Evolutionary conservation across 441 rosid species (phyloP), one percentile per base, ranked within the genome.

Genomic region (Macaranga tanarius): DNA sequence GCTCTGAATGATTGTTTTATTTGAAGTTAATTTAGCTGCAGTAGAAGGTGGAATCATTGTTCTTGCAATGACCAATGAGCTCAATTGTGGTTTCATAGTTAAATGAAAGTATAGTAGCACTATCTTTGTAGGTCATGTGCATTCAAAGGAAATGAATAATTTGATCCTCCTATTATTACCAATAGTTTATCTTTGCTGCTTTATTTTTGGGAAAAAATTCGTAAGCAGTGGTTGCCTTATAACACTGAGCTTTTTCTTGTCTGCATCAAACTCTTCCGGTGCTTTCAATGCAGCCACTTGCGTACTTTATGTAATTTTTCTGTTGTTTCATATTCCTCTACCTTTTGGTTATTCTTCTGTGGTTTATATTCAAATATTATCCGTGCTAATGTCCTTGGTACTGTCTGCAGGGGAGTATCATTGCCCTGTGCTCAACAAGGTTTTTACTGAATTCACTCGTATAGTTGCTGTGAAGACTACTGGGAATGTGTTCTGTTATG

Each of bases 361-460:
- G 16, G 20, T 28, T 38, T 51, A 67, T 23, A 64, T 34, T 71
- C 54, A 44, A 76, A 19, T 10, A 62, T 73, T 73, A 23, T 31
- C 40, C 16, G 58, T 64, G 25, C 60, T 77, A 54, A 15, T 55
- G 47, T 68, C 8, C 67, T 69, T 72, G 65, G 13, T 65, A 65
- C 48, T 40, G 54, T 67, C 58, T 81, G 82, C 84, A 91, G 98
- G 95, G 69, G 99, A 91, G 84, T 91, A 71, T 73, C 93, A 90
- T 61, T 95, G 98, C 70, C 97, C 99, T 16, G 96, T 95, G 71
- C 82, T 95, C 64, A 90, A 88, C 86, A 92, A 95, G 80, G 98
- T 91, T 77, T 92, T 92, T 68, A 92, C 99, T 10, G 99, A 92
- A 71, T 95, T 84, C 71, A 91, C 97, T 1, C 98, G 88, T 77